Conservation (phyloP, 1,284 basidiomycete species). For the Marasmius fiardii region DNA sequence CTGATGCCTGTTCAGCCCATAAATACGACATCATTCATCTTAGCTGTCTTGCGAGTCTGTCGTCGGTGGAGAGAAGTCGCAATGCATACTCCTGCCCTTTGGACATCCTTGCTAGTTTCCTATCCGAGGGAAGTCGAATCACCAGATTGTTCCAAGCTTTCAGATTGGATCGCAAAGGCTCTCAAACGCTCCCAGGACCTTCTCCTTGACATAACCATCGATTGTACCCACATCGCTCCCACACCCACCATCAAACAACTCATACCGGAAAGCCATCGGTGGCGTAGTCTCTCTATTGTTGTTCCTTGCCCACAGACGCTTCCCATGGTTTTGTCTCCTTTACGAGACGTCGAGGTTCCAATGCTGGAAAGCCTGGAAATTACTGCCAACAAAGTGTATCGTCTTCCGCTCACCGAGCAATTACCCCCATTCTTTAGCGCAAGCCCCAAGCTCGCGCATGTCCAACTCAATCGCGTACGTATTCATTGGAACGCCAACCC, state of each 20-base stretch:
- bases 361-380: slow-evolving; percentile 13
- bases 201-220: slow-evolving; percentile 14
- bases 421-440: slow-evolving; percentile 9
- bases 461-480: slow-evolving; percentile 14
- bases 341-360: slow-evolving; percentile 12
- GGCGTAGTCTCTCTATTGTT: slow-evolving; percentile 13
- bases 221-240: slow-evolving; percentile 11
- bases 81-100: slow-evolving; percentile 14
- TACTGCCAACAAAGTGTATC: slow-evolving; percentile 14
- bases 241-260: slow-evolving; percentile 11
- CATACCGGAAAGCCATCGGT: slow-evolving; percentile 10
- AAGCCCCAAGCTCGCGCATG: slow-evolving; percentile 11
- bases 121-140: slow-evolving; percentile 10
- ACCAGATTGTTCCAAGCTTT: slow-evolving; percentile 12
- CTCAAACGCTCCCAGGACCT: slow-evolving; percentile 12
- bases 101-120: slow-evolving; percentile 13
- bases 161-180: slow-evolving; percentile 10
- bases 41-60: slow-evolving; percentile 13
- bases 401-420: slow-evolving; percentile 3
- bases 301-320: slow-evolving; percentile 11
- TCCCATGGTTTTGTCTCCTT: slow-evolving; percentile 3
- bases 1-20: slow-evolving; percentile 9
- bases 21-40: slow-evolving; percentile 12
- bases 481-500: slow-evolving; percentile 13
- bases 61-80: slow-evolving; percentile 15